Evolutionary conservation across 169 alveolate species (phyloP).

Genomic region (Theileria sp.): DNA sequence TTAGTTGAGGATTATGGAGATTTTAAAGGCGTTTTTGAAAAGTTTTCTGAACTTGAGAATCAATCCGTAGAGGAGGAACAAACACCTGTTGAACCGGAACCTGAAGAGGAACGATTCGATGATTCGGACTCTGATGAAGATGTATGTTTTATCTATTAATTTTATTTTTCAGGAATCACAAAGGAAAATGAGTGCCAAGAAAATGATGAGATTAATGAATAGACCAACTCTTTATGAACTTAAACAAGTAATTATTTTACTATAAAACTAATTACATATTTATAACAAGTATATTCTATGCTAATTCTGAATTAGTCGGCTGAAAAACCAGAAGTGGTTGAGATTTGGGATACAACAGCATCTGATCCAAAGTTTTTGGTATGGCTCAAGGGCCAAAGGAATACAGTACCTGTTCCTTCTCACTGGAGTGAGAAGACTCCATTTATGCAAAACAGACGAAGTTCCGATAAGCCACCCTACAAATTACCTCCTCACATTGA

Average conservation of each 20-base stretch:
- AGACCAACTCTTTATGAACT: slow-evolving; percentile 63
- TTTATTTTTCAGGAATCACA: slow-evolving; percentile 27
- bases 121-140: slow-evolving; percentile 61
- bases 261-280: background rate
- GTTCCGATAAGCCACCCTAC: slow-evolving; percentile 92
- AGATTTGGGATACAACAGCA: slow-evolving; percentile 94
- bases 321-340: slow-evolving; percentile 87
- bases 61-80: slow-evolving; percentile 52
- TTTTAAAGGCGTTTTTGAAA: slow-evolving; percentile 44
- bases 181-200: slow-evolving; percentile 57
- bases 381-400: slow-evolving; percentile 89
- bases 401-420: slow-evolving; percentile 95
- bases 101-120: slow-evolving; percentile 35
- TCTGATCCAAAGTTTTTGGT: slow-evolving; percentile 93
- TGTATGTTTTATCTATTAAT: background rate
- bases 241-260: slow-evolving; percentile 39
- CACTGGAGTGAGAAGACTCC: slow-evolving; percentile 97
- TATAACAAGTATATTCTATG: background rate
- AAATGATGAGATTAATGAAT: slow-evolving; percentile 47
- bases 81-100: slow-evolving; percentile 24
- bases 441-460: slow-evolving; percentile 93
- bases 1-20: slow-evolving; percentile 38
- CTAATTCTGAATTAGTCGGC: slow-evolving; percentile 37
- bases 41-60: slow-evolving; percentile 51
- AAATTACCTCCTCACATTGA: slow-evolving; percentile 91